Evolutionary conservation across 441 rosid species (phyloP).

Genomic region (Francoa sonchifolia): DNA sequence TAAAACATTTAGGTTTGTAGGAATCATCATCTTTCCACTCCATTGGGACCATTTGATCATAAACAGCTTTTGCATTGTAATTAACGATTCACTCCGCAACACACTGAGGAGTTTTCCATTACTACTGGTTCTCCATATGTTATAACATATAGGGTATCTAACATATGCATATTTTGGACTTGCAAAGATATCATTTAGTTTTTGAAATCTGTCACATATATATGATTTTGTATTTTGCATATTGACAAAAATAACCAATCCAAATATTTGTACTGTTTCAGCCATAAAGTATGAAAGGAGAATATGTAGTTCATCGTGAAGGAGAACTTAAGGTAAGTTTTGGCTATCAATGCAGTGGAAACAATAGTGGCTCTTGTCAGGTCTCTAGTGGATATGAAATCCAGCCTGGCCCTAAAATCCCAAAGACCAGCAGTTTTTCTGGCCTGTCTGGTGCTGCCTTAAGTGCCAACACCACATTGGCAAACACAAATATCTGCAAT

Average conservation of each 20-base stretch:
- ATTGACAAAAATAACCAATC: neutral
- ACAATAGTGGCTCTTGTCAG: constrained; percentile 11
- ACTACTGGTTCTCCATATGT: too few relatives aligned
- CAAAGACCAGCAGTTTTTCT: constrained; percentile 59
- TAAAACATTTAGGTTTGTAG: too few relatives aligned
- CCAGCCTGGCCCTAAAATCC: constrained; percentile 27
- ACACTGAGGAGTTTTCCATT: too few relatives aligned
- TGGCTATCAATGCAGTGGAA: constrained; percentile 64
- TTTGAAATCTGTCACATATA: neutral
- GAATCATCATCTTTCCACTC: too few relatives aligned
- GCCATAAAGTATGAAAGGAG: constrained; percentile 35
- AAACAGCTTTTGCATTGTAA: too few relatives aligned
- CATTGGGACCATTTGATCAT: too few relatives aligned
- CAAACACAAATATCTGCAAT: constrained; percentile 82
- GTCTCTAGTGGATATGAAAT: constrained; percentile 25
- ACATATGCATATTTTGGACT: neutral
- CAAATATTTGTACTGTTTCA: constrained; percentile 15
- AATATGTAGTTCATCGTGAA: constrained; percentile 27
- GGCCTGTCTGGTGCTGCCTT: constrained; percentile 88
- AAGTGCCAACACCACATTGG: constrained; percentile 89
- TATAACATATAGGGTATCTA: too few relatives aligned
- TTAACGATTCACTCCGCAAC: too few relatives aligned
- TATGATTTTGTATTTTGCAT: constrained; percentile 7
- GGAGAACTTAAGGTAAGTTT: constrained; percentile 78
- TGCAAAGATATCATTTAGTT: neutral